Evolutionary conservation across 331 rosid species (phyloP).

Genomic region (Quercus phellos): DNA sequence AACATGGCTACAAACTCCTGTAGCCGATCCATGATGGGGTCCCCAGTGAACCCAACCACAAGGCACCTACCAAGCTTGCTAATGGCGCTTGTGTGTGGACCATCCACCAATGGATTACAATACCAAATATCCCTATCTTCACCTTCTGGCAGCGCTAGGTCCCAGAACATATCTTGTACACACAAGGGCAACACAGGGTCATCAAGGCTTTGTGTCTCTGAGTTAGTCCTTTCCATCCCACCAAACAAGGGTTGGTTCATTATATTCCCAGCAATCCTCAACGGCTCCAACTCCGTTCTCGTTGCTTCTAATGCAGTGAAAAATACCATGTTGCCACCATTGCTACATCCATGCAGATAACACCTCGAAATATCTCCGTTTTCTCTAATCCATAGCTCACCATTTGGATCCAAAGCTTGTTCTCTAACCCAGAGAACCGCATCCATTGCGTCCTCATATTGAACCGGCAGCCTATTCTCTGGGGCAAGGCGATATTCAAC

Average conservation of each 20-base stretch:
- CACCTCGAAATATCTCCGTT: no score
- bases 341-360: slow-evolving; percentile 19
- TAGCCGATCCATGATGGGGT: slow-evolving; percentile 51
- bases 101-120: slow-evolving; percentile 41
- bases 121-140: slow-evolving; percentile 42
- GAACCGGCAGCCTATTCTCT: neutral
- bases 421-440: no score
- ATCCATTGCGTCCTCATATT: no score
- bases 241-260: slow-evolving; percentile 68
- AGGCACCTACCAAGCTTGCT: slow-evolving; percentile 26
- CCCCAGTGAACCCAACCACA: slow-evolving; percentile 48
- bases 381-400: no score
- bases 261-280: slow-evolving; percentile 36
- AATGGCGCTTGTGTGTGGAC: slow-evolving; percentile 29
- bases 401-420: no score
- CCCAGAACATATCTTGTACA: slow-evolving; percentile 54
- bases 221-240: slow-evolving; percentile 31
- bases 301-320: neutral
- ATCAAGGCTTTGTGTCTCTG: slow-evolving; percentile 38
- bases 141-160: slow-evolving; percentile 29
- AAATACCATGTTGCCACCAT: slow-evolving; percentile 52
- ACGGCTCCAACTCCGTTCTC: slow-evolving; percentile 13
- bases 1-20: slow-evolving; percentile 50
- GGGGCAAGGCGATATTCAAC: slow-evolving; percentile 41
- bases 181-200: slow-evolving; percentile 48